phyloP scores from a whole-genome alignment of 441 rosid species.

The Kokia cookei region DNA sequence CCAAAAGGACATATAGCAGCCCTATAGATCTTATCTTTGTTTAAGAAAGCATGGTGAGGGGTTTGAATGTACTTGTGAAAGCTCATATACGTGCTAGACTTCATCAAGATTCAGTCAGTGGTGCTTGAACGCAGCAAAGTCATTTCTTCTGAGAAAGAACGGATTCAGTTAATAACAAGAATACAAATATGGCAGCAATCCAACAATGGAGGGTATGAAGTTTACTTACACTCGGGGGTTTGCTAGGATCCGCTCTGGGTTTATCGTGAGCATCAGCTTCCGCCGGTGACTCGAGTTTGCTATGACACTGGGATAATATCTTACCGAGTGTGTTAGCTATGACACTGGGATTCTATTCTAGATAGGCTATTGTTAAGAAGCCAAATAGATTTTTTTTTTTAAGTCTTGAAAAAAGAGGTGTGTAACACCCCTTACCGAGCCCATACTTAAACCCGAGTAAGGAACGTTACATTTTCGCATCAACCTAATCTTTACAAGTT shows the following conservation, averaged over 20 bases:
- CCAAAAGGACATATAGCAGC: slow-evolving; percentile 37
- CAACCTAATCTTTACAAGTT: too few species aligned
- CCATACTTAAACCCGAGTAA: too few species aligned
- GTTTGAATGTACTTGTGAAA: slow-evolving; percentile 23
- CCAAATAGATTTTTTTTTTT: too few species aligned
- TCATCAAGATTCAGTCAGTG: slow-evolving; percentile 62
- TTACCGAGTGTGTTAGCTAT: too few species aligned
- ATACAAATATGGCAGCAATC: neutral
- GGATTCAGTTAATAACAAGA: neutral
- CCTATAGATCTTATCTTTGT: slow-evolving; percentile 41
- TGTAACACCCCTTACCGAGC: too few species aligned
- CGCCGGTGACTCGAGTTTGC: slow-evolving; percentile 49
- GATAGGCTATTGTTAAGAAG: too few species aligned
- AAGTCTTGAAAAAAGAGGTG: too few species aligned
- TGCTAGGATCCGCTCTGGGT: slow-evolving; percentile 34
- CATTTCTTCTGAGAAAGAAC: slow-evolving; percentile 18
- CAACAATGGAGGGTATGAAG: neutral
- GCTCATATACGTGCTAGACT: slow-evolving; percentile 13
- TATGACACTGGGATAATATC: too few species aligned
- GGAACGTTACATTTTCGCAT: too few species aligned
- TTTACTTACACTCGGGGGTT: slow-evolving; percentile 48
- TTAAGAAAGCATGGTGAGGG: slow-evolving; percentile 30
- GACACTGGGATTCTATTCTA: too few species aligned
- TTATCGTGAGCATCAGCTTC: slow-evolving; percentile 30
- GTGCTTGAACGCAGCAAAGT: slow-evolving; percentile 80